Conservation (phyloP, 176 grass and related monocot species). For the Rhynchospora tenuis region DNA sequence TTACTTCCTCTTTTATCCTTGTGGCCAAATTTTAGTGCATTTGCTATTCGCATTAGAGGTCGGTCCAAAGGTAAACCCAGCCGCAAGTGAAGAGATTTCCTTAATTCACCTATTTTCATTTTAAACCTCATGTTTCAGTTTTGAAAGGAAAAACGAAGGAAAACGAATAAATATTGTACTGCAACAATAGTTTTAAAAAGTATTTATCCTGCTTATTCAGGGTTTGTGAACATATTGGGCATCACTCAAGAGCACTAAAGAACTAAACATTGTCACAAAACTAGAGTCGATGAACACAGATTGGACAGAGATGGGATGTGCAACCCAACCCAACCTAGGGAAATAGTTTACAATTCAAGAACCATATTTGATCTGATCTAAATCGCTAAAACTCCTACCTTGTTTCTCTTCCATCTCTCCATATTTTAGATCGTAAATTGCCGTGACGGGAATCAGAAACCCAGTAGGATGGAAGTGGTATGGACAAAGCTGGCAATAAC, state of each 20-base stretch:
- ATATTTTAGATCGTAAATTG: slow-evolving; percentile 86
- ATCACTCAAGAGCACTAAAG: not conserved
- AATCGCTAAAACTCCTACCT: slow-evolving; percentile 37
- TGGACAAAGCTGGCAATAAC: slow-evolving; percentile 51
- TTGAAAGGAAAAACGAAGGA: not conserved
- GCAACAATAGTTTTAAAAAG: not conserved
- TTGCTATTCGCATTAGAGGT: slow-evolving; percentile 70
- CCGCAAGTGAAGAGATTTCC: slow-evolving; percentile 80
- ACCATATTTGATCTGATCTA: not conserved
- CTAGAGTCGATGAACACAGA: not conserved
- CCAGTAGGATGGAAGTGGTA: slow-evolving; percentile 80
- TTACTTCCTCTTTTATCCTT: slow-evolving; percentile 29
- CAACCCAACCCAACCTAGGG: not conserved
- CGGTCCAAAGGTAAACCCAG: slow-evolving; percentile 80
- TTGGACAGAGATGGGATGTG: not conserved
- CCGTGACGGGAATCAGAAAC: slow-evolving; percentile 66
- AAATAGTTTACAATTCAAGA: not conserved
- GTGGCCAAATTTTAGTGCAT: slow-evolving; percentile 53
- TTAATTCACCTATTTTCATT: slow-evolving; percentile 48
- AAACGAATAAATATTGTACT: not conserved
- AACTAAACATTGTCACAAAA: not conserved
- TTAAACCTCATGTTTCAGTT: not conserved
- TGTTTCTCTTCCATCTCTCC: slow-evolving; percentile 93
- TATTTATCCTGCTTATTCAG: not conserved
- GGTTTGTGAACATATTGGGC: not conserved